Evolutionary conservation across 2,329 filamentous ascomycete genomes (phyloP), one percentile per base, ranked within the genome.

Genomic region (Xylaria sp.): DNA sequence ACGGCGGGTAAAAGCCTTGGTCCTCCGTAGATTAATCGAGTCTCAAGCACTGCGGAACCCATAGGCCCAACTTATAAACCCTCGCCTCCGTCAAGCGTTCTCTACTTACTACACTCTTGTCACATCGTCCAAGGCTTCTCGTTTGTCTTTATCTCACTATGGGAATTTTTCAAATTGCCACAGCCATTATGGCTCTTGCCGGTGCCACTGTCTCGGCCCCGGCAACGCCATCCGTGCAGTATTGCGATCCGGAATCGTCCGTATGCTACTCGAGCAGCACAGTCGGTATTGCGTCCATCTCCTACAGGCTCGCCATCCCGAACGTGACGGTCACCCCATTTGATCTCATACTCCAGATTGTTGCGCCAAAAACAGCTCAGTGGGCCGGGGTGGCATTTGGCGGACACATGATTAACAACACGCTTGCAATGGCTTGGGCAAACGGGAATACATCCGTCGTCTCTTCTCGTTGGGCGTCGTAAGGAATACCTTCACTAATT

Each of bases 331-430:
- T 75, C 0, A 74, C 60, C n/a, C 69, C 76, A 0, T 84, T 81
- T 68, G 82, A 84, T 63, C 77, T 78, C 10, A 78, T 84, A 3
- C 44, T 84, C 25, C 83, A 85, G 71, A 79, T 85, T 48, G 77
- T 81, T 3, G 80, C 82, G 0, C 83, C 83, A 21, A 78, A 78
- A 23, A 73, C 77, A 10, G 79, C 83, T 58, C 83, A 83, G 59
- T 86, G 84, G 84, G 81, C 82, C 9, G 84, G 82, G 1, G 75
- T 85, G 32, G 81, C 83, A 10, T 85, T 83, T 82, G 84, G 83
- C 29, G 84, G 83, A 3, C 80, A 80, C 54, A 85, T 85, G 84
- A 81, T 81, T 0, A 83, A 84, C 73, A 83, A 84, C 69, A 84
- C 84, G 1, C 74, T 86, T 1, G 79, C 82, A 5, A 75, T 86